Percentiles rank a stretch among this genome's conserved stretches.
Evolutionary conservation across 2,329 filamentous ascomycete species (phyloP).

Genomic region (Hypoxylon sp.): DNA sequence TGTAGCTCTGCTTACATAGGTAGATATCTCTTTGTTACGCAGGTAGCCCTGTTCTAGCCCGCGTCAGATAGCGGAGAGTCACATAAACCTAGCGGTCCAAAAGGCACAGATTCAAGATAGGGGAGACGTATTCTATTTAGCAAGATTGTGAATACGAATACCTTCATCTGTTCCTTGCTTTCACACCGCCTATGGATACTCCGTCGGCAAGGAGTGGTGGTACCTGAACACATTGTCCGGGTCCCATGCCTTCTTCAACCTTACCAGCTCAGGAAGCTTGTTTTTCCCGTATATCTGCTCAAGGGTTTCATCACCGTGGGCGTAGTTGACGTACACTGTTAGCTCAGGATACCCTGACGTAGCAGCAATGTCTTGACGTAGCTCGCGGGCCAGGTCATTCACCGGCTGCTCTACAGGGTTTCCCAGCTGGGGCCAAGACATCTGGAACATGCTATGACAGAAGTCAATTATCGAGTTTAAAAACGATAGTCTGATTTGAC

Average conservation of each 20-base stretch:
- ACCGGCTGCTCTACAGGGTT: conserved; percentile 17
- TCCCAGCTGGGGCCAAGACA: conserved; percentile 23
- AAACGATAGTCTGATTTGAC: not conserved
- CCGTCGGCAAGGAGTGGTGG: conserved; percentile 15
- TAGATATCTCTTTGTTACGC: no score
- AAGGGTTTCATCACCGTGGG: conserved; percentile 50
- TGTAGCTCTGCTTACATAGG: no score
- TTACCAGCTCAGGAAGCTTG: conserved; percentile 47
- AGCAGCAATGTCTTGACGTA: conserved; percentile 26
- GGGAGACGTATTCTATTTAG: not conserved
- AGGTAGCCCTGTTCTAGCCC: no score
- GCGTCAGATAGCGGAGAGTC: no score
- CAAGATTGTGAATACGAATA: not conserved
- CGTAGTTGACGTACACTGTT: conserved; percentile 51
- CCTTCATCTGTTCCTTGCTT: no score
- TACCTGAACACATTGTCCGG: conserved; percentile 49
- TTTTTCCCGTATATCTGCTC: conserved; percentile 47
- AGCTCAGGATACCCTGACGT: conserved; percentile 40
- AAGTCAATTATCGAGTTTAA: not conserved
- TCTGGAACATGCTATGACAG: conserved; percentile 34
- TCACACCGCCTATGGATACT: conserved; percentile 13
- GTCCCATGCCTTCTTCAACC: conserved; percentile 51
- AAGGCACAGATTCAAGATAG: no score
- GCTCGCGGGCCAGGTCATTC: conserved; percentile 18
- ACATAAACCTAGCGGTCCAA: no score